phyloP scores from a whole-genome alignment of 257 asterid species.

The Leptodermis oblonga region DNA sequence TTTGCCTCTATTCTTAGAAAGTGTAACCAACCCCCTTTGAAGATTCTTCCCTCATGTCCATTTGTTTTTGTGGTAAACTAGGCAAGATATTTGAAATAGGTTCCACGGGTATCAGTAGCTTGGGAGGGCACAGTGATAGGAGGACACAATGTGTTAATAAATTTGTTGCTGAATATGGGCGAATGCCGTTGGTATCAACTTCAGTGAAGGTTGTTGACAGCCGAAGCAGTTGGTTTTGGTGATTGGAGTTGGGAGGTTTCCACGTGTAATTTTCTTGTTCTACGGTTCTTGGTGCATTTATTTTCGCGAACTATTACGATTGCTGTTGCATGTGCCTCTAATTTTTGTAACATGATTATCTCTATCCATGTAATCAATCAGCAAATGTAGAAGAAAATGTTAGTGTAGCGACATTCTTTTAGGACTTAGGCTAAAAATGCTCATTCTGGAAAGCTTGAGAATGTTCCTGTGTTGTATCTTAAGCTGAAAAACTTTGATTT shows the following conservation, averaged over 20 bases:
- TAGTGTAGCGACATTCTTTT: conserved; percentile 3
- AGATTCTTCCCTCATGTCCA: background rate
- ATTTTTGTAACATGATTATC: background rate
- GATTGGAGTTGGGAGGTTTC: conserved; percentile 18
- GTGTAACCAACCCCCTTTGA: background rate
- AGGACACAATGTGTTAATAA: conserved; percentile 61
- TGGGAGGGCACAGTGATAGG: conserved; percentile 75
- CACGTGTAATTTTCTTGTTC: background rate
- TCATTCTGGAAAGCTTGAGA: background rate
- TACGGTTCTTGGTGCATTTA: background rate
- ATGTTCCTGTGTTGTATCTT: background rate
- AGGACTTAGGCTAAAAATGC: conserved; percentile 2
- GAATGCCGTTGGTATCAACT: conserved; percentile 69
- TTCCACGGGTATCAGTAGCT: conserved; percentile 75
- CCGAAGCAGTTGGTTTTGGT: conserved; percentile 75
- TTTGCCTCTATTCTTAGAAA: background rate
- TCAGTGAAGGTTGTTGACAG: conserved; percentile 74
- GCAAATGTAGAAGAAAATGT: background rate
- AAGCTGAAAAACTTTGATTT: background rate
- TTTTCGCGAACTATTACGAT: background rate
- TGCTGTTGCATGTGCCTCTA: background rate
- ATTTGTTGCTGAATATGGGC: conserved; percentile 50
- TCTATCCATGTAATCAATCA: background rate
- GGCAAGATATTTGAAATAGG: conserved; percentile 80
- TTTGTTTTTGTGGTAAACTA: conserved; percentile 26